A percentile compares a stretch with the other conserved stretches of the same genome.
Conservation (phyloP, 2,329 filamentous ascomycete genomes). For the Penicillium corylophilum region DNA sequence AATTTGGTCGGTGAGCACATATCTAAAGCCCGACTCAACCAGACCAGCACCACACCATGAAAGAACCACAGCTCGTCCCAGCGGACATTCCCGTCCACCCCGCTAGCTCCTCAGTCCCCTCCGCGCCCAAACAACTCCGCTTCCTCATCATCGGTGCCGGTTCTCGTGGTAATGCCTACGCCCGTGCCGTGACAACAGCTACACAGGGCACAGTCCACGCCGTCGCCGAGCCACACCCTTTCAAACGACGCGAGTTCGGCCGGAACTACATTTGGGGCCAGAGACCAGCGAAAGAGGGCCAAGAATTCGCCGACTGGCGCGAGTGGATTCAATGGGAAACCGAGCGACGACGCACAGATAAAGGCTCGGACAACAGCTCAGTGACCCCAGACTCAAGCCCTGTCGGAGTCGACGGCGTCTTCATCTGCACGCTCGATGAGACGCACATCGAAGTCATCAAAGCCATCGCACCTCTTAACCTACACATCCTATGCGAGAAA, state of each 20-base stretch:
- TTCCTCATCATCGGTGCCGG: slow-evolving; percentile 82
- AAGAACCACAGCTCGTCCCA: slow-evolving; percentile 18
- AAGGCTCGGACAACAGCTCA: slow-evolving; percentile 26
- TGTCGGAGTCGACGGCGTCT: slow-evolving; percentile 62
- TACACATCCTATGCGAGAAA: slow-evolving; percentile 96
- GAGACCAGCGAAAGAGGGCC: slow-evolving; percentile 53
- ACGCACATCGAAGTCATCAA: slow-evolving; percentile 80
- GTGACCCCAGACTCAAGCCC: slow-evolving; percentile 41
- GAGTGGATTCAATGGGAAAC: slow-evolving; percentile 74
- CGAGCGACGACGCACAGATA: slow-evolving; percentile 54
- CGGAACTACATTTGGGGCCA: slow-evolving; percentile 69
- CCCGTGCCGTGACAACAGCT: slow-evolving; percentile 62
- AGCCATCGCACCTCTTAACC: slow-evolving; percentile 63
- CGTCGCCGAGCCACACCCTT: slow-evolving; percentile 76
- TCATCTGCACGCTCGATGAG: slow-evolving; percentile 80
- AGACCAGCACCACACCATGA: slow-evolving; percentile 17
- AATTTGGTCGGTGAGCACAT: not conserved
- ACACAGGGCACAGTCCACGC: slow-evolving; percentile 70
- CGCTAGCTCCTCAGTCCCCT: not conserved
- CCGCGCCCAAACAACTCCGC: slow-evolving; percentile 46
- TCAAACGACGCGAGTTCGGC: slow-evolving; percentile 72
- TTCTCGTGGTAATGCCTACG: slow-evolving; percentile 74
- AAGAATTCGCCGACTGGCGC: slow-evolving; percentile 71
- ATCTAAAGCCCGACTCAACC: not conserved
- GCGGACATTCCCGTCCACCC: not conserved